Evolutionary conservation across 2,329 filamentous ascomycete species (phyloP).

Genomic region (Dactylonectria estremocensis): DNA sequence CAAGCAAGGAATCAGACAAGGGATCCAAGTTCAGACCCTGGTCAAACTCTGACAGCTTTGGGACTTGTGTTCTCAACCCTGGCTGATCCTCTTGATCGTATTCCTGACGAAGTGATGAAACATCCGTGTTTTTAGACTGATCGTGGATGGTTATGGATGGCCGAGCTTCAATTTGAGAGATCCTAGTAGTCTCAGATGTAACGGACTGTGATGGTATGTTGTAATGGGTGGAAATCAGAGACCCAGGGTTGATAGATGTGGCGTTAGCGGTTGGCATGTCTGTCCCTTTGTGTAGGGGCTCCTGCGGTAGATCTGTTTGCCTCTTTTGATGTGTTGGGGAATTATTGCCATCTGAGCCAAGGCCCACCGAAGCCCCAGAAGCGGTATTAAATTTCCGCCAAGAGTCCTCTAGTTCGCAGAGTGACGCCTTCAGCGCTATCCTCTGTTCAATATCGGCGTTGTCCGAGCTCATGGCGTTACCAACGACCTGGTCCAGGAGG

Average conservation of each 20-base stretch:
- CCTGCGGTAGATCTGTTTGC: neutral
- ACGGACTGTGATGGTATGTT: neutral
- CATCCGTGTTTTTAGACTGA: neutral
- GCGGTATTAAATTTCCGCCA: slow-evolving; percentile 6
- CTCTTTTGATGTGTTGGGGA: neutral
- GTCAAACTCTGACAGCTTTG: neutral
- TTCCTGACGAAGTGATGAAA: neutral
- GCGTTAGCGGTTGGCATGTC: neutral
- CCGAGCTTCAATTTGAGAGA: neutral
- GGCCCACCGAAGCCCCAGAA: neutral
- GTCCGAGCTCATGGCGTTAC: neutral
- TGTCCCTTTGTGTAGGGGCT: neutral
- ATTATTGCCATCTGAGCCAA: neutral
- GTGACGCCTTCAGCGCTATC: neutral
- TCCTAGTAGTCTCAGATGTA: neutral
- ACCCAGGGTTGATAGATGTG: neutral
- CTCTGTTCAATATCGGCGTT: neutral
- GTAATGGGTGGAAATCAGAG: neutral
- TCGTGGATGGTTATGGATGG: neutral
- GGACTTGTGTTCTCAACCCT: neutral
- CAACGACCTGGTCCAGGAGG: slow-evolving; percentile 1
- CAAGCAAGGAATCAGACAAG: slow-evolving; percentile 7
- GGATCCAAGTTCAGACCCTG: neutral
- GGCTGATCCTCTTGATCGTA: neutral
- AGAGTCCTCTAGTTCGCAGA: slow-evolving; percentile 1